These are phyloP conservation scores for Fraxinus cuspidata DNA, from an alignment of 257 asterid species.

Conservation along the genomic window DNA sequence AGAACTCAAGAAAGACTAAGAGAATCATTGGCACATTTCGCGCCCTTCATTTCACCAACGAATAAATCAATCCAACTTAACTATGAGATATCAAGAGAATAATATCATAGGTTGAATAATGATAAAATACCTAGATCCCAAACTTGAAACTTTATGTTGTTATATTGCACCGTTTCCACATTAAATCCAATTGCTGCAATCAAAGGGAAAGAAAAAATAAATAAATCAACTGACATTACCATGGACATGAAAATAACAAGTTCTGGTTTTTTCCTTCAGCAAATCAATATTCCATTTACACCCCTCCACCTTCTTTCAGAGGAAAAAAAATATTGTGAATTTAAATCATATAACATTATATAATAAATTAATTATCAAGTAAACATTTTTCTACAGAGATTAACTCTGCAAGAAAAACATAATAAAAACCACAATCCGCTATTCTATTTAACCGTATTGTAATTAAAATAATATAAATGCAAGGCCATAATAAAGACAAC, in stretches of 20 bases:
- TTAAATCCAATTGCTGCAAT: constrained; percentile 89
- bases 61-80: constrained; percentile 2
- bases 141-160: constrained; percentile 83
- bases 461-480: background rate
- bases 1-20: background rate
- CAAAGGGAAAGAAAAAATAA: constrained; percentile 10
- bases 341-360: background rate
- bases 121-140: constrained; percentile 82
- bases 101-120: background rate
- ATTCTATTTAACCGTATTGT: constrained; percentile 10
- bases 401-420: constrained; percentile 7
- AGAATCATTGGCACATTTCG: background rate
- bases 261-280: background rate
- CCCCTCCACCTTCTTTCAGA: constrained; percentile 21
- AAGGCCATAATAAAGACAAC: constrained; percentile 13
- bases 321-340: background rate
- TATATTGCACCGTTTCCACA: constrained; percentile 93
- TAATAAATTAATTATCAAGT: background rate
- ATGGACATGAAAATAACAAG: background rate
- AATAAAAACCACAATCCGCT: background rate
- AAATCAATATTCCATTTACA: constrained; percentile 16
- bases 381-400: background rate
- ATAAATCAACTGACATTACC: constrained; percentile 14
- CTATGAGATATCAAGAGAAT: constrained; percentile 1
- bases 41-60: background rate